Evolutionary conservation across 148 eudicot species (phyloP).

Genomic region (Amaranthus hypochondriacus): DNA sequence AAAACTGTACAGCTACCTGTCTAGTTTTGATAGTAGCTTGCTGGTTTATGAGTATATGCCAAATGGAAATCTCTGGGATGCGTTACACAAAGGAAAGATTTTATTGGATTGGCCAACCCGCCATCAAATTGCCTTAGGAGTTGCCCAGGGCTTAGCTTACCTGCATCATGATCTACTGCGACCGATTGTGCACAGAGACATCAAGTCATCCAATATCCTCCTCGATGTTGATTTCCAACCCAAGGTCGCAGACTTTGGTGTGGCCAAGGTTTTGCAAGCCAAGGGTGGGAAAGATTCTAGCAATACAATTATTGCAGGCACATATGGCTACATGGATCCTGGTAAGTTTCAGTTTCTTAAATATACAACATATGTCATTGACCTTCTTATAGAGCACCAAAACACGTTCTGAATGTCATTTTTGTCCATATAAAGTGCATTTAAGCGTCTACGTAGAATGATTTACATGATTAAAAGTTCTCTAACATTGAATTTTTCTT

Average conservation of each 20-base stretch:
- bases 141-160: conserved; percentile 88
- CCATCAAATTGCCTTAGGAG: conserved; percentile 72
- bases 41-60: conserved; percentile 94
- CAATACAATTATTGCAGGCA: conserved; percentile 73
- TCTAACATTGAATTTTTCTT: conserved; percentile 10
- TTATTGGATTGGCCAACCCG: conserved; percentile 81
- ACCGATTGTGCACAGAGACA: conserved; percentile 84
- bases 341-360: conserved; percentile 38
- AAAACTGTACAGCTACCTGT: conserved; percentile 71
- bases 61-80: conserved; percentile 95
- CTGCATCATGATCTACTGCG: conserved; percentile 84
- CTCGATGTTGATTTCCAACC: conserved; percentile 75
- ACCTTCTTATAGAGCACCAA: background rate
- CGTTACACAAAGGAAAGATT: conserved; percentile 70
- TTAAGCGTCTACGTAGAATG: background rate
- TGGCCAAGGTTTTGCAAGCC: conserved; percentile 84
- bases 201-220: conserved; percentile 89
- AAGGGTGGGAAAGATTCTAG: conserved; percentile 60
- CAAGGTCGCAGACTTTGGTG: conserved; percentile 94
- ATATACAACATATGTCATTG: background rate
- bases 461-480: background rate
- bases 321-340: conserved; percentile 96
- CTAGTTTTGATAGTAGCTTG: conserved; percentile 61
- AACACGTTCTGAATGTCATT: background rate
- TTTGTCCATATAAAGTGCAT: background rate